Percentiles rank a stretch among this genome's conserved stretches.
phyloP scores from a whole-genome alignment of 1,284 basidiomycete species.

The Apiotrichum sp. region DNA sequence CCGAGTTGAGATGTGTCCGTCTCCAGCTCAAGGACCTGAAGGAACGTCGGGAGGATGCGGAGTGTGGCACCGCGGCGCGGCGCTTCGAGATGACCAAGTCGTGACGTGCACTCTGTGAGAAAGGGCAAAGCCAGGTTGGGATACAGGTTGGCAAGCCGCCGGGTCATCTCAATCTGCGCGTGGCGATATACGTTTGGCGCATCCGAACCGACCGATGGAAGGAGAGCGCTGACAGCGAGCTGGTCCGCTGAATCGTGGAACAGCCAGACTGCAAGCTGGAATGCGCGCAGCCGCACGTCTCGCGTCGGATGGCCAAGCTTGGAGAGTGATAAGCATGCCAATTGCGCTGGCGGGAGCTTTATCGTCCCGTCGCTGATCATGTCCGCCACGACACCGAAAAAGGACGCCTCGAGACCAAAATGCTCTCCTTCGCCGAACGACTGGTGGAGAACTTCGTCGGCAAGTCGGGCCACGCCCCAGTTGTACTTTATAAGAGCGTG shows the following conservation, averaged over 20 bases:
- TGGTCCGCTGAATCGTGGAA: conserved; percentile 51
- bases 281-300: conserved; percentile 66
- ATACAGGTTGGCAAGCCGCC: conserved; percentile 73
- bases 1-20: conserved; percentile 26
- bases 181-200: conserved; percentile 72
- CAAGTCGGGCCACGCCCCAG: conserved; percentile 57
- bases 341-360: conserved; percentile 60
- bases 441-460: conserved; percentile 64
- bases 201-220: conserved; percentile 67
- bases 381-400: conserved; percentile 75
- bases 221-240: conserved; percentile 59
- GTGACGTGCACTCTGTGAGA: conserved; percentile 65
- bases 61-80: conserved; percentile 52
- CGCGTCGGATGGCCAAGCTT: conserved; percentile 73
- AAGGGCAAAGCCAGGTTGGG: conserved; percentile 63
- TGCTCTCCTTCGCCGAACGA: conserved; percentile 59
- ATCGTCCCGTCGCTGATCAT: conserved; percentile 47
- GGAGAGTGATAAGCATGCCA: conserved; percentile 72
- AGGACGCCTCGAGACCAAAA: conserved; percentile 48
- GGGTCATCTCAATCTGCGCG: conserved; percentile 70
- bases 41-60: conserved; percentile 74
- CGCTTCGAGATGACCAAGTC: conserved; percentile 65
- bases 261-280: conserved; percentile 68
- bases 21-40: conserved; percentile 63
- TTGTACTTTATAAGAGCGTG: conserved; percentile 63